Percentiles rank a stretch among this genome's conserved stretches.
Evolutionary conservation across 129 eudicot species (phyloP).

Genomic region (Arctium minus): DNA sequence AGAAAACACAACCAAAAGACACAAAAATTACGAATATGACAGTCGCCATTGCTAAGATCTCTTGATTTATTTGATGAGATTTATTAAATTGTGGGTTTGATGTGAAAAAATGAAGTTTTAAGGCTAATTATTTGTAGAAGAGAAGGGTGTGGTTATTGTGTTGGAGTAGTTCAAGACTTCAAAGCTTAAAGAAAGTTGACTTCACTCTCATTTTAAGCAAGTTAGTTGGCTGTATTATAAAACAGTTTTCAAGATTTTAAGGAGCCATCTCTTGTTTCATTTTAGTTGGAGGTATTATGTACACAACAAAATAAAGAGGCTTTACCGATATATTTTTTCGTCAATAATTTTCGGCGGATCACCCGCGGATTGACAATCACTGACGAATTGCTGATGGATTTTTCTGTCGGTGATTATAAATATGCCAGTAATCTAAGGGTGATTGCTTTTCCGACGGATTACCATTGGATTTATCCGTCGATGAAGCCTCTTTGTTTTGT

Average conservation of each 20-base stretch:
- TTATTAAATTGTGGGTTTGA: slow-evolving; percentile 9
- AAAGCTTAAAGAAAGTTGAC: slow-evolving; percentile 50
- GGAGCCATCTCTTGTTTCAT: neutral
- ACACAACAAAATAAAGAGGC: too few species aligned
- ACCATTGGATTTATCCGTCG: too few species aligned
- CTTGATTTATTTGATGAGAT: neutral
- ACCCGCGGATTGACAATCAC: too few species aligned
- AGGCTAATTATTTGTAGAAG: slow-evolving; percentile 38
- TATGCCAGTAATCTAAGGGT: too few species aligned
- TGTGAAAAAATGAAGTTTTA: slow-evolving; percentile 7
- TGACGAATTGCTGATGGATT: too few species aligned
- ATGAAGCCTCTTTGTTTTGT: too few species aligned
- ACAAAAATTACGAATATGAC: slow-evolving; percentile 45
- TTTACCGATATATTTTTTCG: too few species aligned
- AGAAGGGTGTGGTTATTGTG: slow-evolving; percentile 15
- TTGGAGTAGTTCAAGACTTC: slow-evolving; percentile 30
- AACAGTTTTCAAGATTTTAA: slow-evolving; percentile 38
- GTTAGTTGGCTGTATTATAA: slow-evolving; percentile 43
- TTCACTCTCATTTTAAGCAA: slow-evolving; percentile 56
- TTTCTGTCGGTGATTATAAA: too few species aligned
- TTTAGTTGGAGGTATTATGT: too few species aligned
- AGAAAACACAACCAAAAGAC: slow-evolving; percentile 52
- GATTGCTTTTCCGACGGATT: too few species aligned
- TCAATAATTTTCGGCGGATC: too few species aligned
- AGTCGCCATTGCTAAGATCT: slow-evolving; percentile 29